Evolutionary conservation across 495 filamentous ascomycete species (phyloP).

Genomic region (Podospora tetraspora): DNA sequence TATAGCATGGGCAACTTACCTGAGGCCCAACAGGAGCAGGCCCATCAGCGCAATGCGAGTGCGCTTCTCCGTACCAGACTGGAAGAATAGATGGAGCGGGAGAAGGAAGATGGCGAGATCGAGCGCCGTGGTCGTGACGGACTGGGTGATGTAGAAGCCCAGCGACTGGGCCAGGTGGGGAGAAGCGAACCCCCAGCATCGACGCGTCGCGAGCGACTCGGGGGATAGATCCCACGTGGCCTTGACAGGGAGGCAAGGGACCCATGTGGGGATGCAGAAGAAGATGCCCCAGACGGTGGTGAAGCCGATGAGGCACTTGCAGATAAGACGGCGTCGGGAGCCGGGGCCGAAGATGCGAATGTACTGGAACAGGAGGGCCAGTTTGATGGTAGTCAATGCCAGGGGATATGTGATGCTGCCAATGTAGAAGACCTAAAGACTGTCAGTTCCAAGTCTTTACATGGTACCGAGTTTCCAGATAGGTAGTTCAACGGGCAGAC

Average conservation of each 20-base stretch:
- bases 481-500: too few relatives aligned
- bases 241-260: background rate
- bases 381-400: constrained; percentile 31
- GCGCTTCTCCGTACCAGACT: background rate
- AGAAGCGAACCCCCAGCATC: background rate
- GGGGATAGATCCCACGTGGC: background rate
- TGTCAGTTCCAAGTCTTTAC: background rate
- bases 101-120: background rate
- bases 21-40: background rate
- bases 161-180: background rate
- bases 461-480: too few relatives aligned
- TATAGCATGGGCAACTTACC: background rate
- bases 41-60: background rate
- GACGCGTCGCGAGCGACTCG: background rate
- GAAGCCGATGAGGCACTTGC: background rate
- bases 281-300: background rate
- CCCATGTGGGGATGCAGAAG: background rate
- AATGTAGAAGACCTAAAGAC: constrained; percentile 19
- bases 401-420: constrained; percentile 27
- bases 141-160: constrained; percentile 2
- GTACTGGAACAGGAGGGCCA: constrained; percentile 34
- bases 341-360: background rate
- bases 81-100: background rate
- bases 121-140: background rate
- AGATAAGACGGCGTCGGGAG: background rate